Conservation (phyloP, 177 flowering plant species). For the Vitis hybrid region DNA sequence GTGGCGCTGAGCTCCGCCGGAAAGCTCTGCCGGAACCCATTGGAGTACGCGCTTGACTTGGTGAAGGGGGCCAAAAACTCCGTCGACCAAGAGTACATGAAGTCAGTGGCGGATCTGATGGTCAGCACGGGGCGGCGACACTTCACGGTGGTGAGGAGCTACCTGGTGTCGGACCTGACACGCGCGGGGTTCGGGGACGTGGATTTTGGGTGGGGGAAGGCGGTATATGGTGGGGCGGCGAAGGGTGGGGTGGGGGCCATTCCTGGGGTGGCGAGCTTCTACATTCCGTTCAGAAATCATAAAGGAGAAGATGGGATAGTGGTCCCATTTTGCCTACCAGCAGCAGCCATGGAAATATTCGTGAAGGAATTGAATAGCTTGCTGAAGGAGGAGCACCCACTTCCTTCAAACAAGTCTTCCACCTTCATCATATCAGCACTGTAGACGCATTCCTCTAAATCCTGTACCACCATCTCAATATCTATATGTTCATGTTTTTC, state of each 20-base stretch:
- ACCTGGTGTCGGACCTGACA: slow-evolving; percentile 38
- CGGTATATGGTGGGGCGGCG: slow-evolving; percentile 46
- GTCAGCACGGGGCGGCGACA: slow-evolving; percentile 40
- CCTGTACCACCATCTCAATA: no score
- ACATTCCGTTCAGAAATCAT: slow-evolving; percentile 20
- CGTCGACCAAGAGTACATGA: slow-evolving; percentile 42
- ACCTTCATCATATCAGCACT: slow-evolving; percentile 8
- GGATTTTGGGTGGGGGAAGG: slow-evolving; percentile 58
- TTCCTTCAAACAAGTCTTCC: background rate
- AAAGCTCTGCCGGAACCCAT: slow-evolving; percentile 25
- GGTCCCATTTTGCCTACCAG: slow-evolving; percentile 30
- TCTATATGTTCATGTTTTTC: no score
- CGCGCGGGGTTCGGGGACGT: slow-evolving; percentile 34
- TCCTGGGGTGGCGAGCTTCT: slow-evolving; percentile 39
- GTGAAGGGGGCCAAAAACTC: slow-evolving; percentile 33
- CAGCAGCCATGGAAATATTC: slow-evolving; percentile 28
- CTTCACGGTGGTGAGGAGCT: slow-evolving; percentile 27
- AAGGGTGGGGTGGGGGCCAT: slow-evolving; percentile 44
- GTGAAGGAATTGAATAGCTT: slow-evolving; percentile 17
- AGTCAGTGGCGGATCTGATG: slow-evolving; percentile 40
- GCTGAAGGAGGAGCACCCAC: background rate
- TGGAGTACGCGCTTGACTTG: slow-evolving; percentile 37
- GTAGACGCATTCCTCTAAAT: background rate
- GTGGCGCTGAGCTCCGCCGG: slow-evolving; percentile 27
- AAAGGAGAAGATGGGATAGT: slow-evolving; percentile 31